A percentile compares a stretch with the other conserved stretches of the same genome.
These are phyloP conservation scores for Suhomyces vadensis DNA, from an alignment of 805 yeast genomes.

Conservation along the genomic window DNA sequence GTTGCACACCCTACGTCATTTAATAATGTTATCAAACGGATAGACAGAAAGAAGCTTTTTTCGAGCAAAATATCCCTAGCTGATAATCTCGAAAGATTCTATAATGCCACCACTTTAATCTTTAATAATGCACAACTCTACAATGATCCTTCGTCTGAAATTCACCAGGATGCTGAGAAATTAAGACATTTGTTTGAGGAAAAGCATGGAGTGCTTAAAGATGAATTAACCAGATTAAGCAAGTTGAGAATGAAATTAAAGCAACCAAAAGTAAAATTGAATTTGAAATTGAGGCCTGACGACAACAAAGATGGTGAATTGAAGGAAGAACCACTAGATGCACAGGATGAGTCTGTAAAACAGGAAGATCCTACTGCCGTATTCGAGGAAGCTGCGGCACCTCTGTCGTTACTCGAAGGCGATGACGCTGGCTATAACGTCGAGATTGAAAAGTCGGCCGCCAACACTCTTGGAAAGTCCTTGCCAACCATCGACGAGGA, in stretches of 20 bases:
- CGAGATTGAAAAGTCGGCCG: slow-evolving; percentile 8
- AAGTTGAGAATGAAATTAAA: slow-evolving; percentile 31
- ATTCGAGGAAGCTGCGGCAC: slow-evolving; percentile 3
- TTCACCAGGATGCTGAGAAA: slow-evolving; percentile 68
- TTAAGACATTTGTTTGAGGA: slow-evolving; percentile 55
- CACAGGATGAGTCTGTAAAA: slow-evolving; percentile 10
- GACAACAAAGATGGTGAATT: slow-evolving; percentile 19
- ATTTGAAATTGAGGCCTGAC: slow-evolving; percentile 21
- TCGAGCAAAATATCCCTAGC: slow-evolving; percentile 26
- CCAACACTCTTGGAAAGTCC: slow-evolving; percentile 29
- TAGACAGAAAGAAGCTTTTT: slow-evolving; percentile 51
- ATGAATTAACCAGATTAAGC: slow-evolving; percentile 19
- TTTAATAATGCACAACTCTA: slow-evolving; percentile 78
- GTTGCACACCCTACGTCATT: slow-evolving; percentile 77
- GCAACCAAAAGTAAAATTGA: slow-evolving; percentile 30
- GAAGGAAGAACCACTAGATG: slow-evolving; percentile 19
- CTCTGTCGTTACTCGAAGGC: not conserved
- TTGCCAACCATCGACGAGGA: slow-evolving; percentile 25
- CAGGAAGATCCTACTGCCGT: slow-evolving; percentile 11
- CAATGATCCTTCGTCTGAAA: slow-evolving; percentile 71
- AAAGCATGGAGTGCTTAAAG: slow-evolving; percentile 32
- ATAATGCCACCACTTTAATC: slow-evolving; percentile 58
- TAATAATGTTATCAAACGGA: slow-evolving; percentile 51
- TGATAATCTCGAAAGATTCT: slow-evolving; percentile 57
- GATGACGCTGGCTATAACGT: slow-evolving; percentile 4